Percentiles rank a stretch among this genome's conserved stretches.
These are phyloP conservation scores for Passiflora organensis DNA, from an alignment of 345 rosid species.

Conservation along the genomic window DNA sequence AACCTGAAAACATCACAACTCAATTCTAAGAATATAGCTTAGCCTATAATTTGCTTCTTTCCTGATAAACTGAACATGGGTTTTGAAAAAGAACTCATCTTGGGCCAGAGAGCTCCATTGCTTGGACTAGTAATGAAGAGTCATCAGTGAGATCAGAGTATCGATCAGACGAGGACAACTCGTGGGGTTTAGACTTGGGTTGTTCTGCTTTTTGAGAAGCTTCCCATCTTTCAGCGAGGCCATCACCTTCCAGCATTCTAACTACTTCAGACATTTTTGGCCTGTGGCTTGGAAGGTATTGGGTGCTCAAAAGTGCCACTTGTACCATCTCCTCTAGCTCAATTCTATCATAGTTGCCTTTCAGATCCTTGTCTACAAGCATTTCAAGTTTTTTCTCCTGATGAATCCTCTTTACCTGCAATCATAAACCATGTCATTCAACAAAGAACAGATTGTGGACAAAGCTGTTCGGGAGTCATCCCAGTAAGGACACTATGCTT, in stretches of 20 bases:
- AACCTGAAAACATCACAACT: not conserved
- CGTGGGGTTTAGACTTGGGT: constrained; percentile 53
- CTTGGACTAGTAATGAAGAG: constrained; percentile 84
- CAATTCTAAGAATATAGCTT: constrained; percentile 9
- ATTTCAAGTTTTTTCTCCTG: constrained; percentile 84
- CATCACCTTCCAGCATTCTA: constrained; percentile 98
- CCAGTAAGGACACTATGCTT: constrained; percentile 13
- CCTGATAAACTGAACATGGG: constrained; percentile 7
- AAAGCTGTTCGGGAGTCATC: not conserved
- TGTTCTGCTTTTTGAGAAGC: constrained; percentile 81
- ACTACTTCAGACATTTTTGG: constrained; percentile 97
- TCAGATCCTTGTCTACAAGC: constrained; percentile 84
- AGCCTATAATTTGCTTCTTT: constrained; percentile 11
- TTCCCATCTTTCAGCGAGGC: constrained; percentile 97
- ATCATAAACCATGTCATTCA: not conserved
- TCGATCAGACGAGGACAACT: constrained; percentile 80
- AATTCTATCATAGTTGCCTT: constrained; percentile 67
- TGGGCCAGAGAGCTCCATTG: constrained; percentile 99
- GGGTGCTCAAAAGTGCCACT: constrained; percentile 88
- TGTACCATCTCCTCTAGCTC: constrained; percentile 94
- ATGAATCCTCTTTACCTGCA: constrained; percentile 81
- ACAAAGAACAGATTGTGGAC: not conserved
- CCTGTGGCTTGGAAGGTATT: constrained; percentile 78
- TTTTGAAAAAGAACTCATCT: constrained; percentile 43
- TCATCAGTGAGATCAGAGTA: constrained; percentile 96